These are phyloP conservation scores for Scheffersomyces insectosa DNA, from an alignment of 1,139 yeast species.

Conservation along the genomic window DNA sequence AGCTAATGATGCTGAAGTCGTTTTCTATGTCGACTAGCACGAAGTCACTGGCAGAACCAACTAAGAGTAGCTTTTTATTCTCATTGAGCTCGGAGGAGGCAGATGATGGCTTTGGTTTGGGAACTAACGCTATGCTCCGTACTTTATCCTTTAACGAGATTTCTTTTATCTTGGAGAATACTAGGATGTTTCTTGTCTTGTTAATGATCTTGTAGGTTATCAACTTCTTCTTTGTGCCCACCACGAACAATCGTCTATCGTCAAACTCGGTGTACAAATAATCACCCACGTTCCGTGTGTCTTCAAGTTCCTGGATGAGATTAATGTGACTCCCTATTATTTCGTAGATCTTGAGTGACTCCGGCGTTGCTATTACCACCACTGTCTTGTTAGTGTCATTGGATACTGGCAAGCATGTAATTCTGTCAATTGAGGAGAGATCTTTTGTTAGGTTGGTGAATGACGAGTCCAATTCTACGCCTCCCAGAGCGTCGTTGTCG, in stretches of 20 bases:
- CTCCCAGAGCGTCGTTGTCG: slow-evolving; percentile 20
- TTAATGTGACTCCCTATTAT: slow-evolving; percentile 37
- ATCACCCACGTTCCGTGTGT: slow-evolving; percentile 18
- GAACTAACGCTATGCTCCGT: slow-evolving; percentile 17
- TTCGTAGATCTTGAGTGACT: slow-evolving; percentile 32
- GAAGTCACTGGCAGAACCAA: slow-evolving; percentile 30
- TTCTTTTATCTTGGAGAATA: slow-evolving; percentile 27
- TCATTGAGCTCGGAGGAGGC: slow-evolving; percentile 8
- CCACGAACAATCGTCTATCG: slow-evolving; percentile 23
- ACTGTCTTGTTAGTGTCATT: slow-evolving; percentile 24
- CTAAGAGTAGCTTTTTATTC: slow-evolving; percentile 12
- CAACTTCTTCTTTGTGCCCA: slow-evolving; percentile 35
- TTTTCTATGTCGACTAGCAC: slow-evolving; percentile 24
- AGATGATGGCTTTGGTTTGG: background rate
- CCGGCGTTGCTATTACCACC: slow-evolving; percentile 27
- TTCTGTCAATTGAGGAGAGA: slow-evolving; percentile 19
- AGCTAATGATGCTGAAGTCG: slow-evolving; percentile 16
- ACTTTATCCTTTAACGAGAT: slow-evolving; percentile 31
- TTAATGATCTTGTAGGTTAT: slow-evolving; percentile 27
- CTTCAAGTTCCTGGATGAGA: slow-evolving; percentile 32
- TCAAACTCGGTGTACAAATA: slow-evolving; percentile 19
- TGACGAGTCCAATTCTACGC: slow-evolving; percentile 17
- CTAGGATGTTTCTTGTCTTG: slow-evolving; percentile 33
- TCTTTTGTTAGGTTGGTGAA: slow-evolving; percentile 27
- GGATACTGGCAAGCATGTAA: slow-evolving; percentile 18